A percentile compares a stretch with the other conserved stretches of the same genome.
phyloP scores from a whole-genome alignment of 2,329 filamentous ascomycete species.

The Tetracladium maxilliforme region DNA sequence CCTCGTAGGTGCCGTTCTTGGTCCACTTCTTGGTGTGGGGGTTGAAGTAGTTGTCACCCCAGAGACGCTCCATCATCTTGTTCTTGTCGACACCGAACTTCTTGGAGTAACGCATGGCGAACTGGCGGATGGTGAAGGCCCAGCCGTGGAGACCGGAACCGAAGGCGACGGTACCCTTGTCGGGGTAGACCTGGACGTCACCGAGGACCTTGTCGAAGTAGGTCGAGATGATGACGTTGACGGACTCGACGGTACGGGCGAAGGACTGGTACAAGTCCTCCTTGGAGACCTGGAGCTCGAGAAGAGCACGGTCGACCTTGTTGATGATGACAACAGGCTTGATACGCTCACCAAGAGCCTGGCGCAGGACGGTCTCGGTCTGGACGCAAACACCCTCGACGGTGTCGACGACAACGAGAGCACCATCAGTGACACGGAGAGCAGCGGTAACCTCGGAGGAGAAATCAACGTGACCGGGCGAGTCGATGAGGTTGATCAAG shows the following conservation, averaged over 20 bases:
- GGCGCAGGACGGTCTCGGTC: slow-evolving; percentile 98
- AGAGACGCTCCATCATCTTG: slow-evolving; percentile 99
- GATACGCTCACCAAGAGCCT: slow-evolving; percentile 99
- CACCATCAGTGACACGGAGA: slow-evolving; percentile 99
- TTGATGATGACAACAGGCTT: slow-evolving; percentile 99
- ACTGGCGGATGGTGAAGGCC: slow-evolving; percentile 98
- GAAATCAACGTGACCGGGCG: slow-evolving; percentile 99
- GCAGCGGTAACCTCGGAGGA: slow-evolving; percentile 98
- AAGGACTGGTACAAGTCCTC: slow-evolving; percentile 99
- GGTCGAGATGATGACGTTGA: slow-evolving; percentile 99
- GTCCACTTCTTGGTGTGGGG: slow-evolving; percentile 99
- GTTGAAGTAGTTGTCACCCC: slow-evolving; percentile 99
- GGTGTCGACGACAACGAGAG: slow-evolving; percentile 98
- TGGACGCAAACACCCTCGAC: slow-evolving; percentile 99
- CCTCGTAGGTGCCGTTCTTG: slow-evolving; percentile 69
- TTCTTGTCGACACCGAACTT: slow-evolving; percentile 99
- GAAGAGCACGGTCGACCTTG: slow-evolving; percentile 99
- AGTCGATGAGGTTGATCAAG: slow-evolving; percentile 99
- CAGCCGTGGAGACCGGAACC: slow-evolving; percentile 99
- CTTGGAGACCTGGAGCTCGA: slow-evolving; percentile 96
- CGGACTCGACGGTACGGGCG: slow-evolving; percentile 97
- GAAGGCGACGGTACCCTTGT: slow-evolving; percentile 96
- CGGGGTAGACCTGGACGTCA: slow-evolving; percentile 97
- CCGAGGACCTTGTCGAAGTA: slow-evolving; percentile 95
- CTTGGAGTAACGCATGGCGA: slow-evolving; percentile 92